phyloP scores from a whole-genome alignment of 2,329 filamentous ascomycete species.

The Ophiocordyceps sinensis region DNA sequence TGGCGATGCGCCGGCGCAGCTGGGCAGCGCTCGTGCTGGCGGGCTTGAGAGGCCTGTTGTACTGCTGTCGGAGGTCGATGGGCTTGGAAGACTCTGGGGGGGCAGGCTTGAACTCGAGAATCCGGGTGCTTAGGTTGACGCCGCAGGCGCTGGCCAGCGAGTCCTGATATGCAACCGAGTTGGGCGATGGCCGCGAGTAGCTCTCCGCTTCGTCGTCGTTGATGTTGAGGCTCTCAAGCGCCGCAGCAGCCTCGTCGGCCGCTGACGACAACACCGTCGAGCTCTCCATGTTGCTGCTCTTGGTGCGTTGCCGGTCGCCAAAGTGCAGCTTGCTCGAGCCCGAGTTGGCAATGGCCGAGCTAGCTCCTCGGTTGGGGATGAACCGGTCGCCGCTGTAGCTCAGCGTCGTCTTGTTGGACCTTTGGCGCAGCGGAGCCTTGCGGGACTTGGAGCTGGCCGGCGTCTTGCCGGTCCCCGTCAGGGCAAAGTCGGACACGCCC shows the following conservation, averaged over 20 bases:
- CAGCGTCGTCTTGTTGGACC: constrained; percentile 63
- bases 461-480: constrained; percentile 72
- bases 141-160: constrained; percentile 83
- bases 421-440: constrained; percentile 37
- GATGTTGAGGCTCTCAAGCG: constrained; percentile 66
- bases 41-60: constrained; percentile 88
- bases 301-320: constrained; percentile 56
- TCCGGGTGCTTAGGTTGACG: constrained; percentile 84
- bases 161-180: constrained; percentile 82
- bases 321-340: constrained; percentile 72
- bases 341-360: constrained; percentile 71
- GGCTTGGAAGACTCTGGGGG: constrained; percentile 97
- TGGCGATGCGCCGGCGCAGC: constrained; percentile 81
- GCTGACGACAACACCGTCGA: constrained; percentile 66
- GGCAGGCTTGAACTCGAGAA: constrained; percentile 95
- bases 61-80: constrained; percentile 92
- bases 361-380: constrained; percentile 85
- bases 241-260: constrained; percentile 65
- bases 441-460: constrained; percentile 42
- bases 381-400: constrained; percentile 81
- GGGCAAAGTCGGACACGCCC: constrained; percentile 80
- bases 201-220: constrained; percentile 52
- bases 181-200: constrained; percentile 69
- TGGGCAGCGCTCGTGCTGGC: constrained; percentile 62
- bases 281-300: constrained; percentile 53